These are phyloP conservation scores for Wakefieldia striispora DNA, from an alignment of 768 basidiomycete genomes.

Conservation along the genomic window DNA sequence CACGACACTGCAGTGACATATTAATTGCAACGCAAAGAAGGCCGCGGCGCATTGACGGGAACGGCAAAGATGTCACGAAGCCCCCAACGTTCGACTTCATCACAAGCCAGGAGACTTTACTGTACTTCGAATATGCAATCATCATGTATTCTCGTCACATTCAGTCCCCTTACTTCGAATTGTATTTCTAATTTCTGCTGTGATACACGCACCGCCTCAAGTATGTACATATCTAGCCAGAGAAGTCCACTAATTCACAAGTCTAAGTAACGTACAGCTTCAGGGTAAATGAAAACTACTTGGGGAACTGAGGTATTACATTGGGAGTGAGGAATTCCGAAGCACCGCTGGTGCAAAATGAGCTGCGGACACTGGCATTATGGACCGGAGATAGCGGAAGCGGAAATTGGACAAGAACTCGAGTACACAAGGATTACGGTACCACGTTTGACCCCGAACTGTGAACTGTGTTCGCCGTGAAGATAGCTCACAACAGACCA, in stretches of 20 bases:
- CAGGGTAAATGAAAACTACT: slow-evolving; percentile 5
- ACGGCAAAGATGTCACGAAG: neutral
- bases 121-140: neutral
- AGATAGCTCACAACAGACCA: neutral
- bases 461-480: slow-evolving; percentile 5
- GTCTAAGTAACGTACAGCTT: slow-evolving; percentile 15
- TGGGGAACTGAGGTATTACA: slow-evolving; percentile 13
- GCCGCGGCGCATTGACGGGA: neutral
- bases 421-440: slow-evolving; percentile 9
- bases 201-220: too few relatives aligned
- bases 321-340: slow-evolving; percentile 11
- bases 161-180: too few relatives aligned
- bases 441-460: slow-evolving; percentile 17
- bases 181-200: too few relatives aligned
- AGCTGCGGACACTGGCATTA: neutral
- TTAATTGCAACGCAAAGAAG: neutral
- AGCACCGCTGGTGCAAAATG: slow-evolving; percentile 5
- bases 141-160: too few relatives aligned
- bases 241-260: slow-evolving; percentile 10
- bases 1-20: neutral
- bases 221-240: slow-evolving; percentile 4
- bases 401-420: slow-evolving; percentile 6
- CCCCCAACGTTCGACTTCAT: neutral
- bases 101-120: neutral
- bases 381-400: too few relatives aligned